Evolutionary conservation across 1,139 yeast genomes (phyloP), one percentile per base, ranked within the genome.

Genomic region (Magnusiomyces suaveolens): DNA sequence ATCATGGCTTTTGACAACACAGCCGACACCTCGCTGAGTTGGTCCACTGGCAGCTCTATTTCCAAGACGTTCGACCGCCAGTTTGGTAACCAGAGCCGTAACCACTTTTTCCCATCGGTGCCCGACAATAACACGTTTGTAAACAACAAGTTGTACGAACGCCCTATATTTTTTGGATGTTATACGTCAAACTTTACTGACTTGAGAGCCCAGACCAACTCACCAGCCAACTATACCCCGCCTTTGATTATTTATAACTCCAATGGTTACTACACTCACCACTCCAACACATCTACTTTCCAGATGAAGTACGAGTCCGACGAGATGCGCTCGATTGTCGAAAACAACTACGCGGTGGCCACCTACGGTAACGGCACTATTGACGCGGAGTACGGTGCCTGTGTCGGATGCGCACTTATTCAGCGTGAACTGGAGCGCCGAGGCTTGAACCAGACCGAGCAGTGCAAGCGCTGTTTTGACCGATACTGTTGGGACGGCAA

Each of bases 101-200:
- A n/a, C n/a, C n/a, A n/a, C n/a, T n/a, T n/a, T 2, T 87, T 87
- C 79, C 96, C 96, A 36, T 82, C 84, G 63, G 95, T 89, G 54
- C 97, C 97, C 18, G 90, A 81, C 66, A 70, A 67, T 26, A 72
- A 76, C 48, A 79, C 95, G 0, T 87, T 88, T 67, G 65, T 83
- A 51, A 64, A 66, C 54, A 57, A 60, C 18, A 72, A 71, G 12
- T 60, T 71, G 50, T 80, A 84, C 21, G 72, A 81, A 24, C 55
- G 59, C 78, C 54, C 49, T 2, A 16, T 26, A 20, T 56, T 56
- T 25, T 56, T 53, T 39, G 58, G 58, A 33, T 56, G 58, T 39
- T 46, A 56, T 21, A 53, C 54, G 21, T n/a, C n/a, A n/a, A n/a
- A n/a, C n/a, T n/a, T n/a, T n/a, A n/a, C n/a, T n/a, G n/a, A n/a